These are phyloP conservation scores for Collybia sp. DNA, from an alignment of 768 basidiomycete species.

Conservation along the genomic window DNA sequence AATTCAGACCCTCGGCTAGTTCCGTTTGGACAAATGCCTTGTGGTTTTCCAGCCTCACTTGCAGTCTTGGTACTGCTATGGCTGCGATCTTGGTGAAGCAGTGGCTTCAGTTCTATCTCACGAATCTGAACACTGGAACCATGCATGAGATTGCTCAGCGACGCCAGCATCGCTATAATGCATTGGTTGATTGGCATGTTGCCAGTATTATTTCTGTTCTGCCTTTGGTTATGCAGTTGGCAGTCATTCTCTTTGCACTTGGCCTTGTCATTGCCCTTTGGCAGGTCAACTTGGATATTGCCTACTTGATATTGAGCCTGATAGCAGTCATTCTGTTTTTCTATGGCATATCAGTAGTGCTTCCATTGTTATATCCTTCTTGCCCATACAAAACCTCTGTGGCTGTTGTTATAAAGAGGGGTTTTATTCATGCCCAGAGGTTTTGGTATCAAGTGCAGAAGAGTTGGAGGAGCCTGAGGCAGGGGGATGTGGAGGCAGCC, in stretches of 20 bases:
- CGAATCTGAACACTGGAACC: constrained; percentile 8
- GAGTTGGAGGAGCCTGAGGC: neutral
- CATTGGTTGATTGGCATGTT: constrained; percentile 11
- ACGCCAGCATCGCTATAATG: constrained; percentile 12
- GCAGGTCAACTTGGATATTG: constrained; percentile 3
- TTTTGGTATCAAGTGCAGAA: neutral
- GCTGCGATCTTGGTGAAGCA: constrained; percentile 17
- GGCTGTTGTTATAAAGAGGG: neutral
- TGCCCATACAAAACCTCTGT: constrained; percentile 10
- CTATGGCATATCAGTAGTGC: constrained; percentile 2
- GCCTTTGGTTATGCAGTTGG: constrained; percentile 8
- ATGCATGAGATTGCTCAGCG: constrained; percentile 5
- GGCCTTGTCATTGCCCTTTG: constrained; percentile 9
- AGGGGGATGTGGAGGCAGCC: neutral
- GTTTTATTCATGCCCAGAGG: neutral
- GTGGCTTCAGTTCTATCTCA: constrained; percentile 9
- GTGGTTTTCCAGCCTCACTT: constrained; percentile 20
- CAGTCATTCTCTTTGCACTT: constrained; percentile 7
- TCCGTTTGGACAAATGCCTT: constrained; percentile 16
- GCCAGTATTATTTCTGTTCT: constrained; percentile 10
- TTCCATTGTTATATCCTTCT: constrained; percentile 5
- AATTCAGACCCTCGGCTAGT: constrained; percentile 8
- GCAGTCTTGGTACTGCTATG: constrained; percentile 20
- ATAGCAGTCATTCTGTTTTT: neutral
- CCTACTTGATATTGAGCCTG: constrained; percentile 2